Base-by-base conservation (phyloP, 164 flowering plant genomes). In the Paratinospora sagittata region DNA sequence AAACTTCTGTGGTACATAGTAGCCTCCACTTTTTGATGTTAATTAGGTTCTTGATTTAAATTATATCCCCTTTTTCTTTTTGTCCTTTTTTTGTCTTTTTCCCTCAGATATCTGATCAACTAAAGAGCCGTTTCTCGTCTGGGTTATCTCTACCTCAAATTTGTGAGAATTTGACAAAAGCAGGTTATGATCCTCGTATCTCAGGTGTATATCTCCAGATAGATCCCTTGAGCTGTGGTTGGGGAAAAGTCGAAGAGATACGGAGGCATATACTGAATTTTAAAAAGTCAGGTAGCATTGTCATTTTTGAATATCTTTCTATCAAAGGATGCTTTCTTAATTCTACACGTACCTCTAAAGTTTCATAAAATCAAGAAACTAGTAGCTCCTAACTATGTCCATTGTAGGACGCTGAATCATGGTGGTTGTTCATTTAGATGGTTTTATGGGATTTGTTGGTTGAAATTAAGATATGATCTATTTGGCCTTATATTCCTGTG, bases 221-320 rank as follows among this genome's bases (percentile, higher is more conserved):
- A 72, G 97, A 90, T 41, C 80, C 88, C 8, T 78, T 94, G 76
- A 81, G 73, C 68, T 92, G 97, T 77, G 98, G 98, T 23, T 94
- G 98, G 97, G 98, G 87, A 37, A 94, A 92, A 82, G 86, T 88
- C 71, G 98, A 94, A 82, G 98, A 92, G 80, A 88, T 94, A 68
- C 85, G 89, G 33, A 86, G 98, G 77, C 97, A 92, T 75, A 85
- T 94, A 45, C 70, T 87, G 69, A 71, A 90, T 78, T 94, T 88
- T 65, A 90, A 78, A 76, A 90, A 90, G 79, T 94, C 98, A 81
- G 98, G 98, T 91, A 77, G 17, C 27, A 1, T 13, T n/a, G n/a
- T 73, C 41, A 17, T 39, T 49, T 65, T 27, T 34, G 57, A 36
- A 49, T 49, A 49, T 49, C 57, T 49, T 1, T 49, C 19, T 19